phyloP scores from a whole-genome alignment of 495 filamentous ascomycete genomes.

The Podospora australis region DNA sequence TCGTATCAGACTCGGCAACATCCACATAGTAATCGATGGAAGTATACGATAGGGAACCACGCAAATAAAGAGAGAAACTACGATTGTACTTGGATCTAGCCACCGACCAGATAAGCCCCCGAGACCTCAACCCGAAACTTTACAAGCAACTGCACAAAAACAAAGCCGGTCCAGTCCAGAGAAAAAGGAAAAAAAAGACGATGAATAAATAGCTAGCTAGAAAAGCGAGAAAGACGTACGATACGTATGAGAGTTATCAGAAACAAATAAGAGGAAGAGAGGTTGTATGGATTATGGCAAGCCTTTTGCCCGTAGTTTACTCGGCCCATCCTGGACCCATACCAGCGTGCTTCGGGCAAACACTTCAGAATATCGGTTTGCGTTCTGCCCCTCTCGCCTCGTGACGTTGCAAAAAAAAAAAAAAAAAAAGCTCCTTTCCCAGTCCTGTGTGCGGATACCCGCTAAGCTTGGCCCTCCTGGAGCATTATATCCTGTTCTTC shows the following conservation, averaged over 20 bases:
- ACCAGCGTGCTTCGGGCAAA: neutral
- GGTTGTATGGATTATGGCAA: conserved; percentile 3
- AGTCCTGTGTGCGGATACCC: neutral
- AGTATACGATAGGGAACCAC: no score
- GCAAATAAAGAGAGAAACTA: neutral
- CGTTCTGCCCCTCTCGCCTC: conserved; percentile 2
- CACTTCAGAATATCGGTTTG: neutral
- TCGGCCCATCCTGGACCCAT: conserved; percentile 4
- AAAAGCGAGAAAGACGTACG: conserved; percentile 7
- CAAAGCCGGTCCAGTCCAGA: conserved; percentile 5
- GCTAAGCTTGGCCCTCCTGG: conserved; percentile 3
- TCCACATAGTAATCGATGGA: no score
- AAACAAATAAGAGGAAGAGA: conserved; percentile 8
- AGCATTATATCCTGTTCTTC: neutral
- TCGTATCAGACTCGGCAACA: no score
- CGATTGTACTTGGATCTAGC: neutral
- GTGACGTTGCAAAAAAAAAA: conserved; percentile 5
- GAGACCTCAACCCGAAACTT: neutral
- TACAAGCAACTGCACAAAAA: neutral
- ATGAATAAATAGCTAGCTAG: conserved; percentile 20
- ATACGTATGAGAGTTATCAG: conserved; percentile 14
- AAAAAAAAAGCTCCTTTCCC: conserved; percentile 1
- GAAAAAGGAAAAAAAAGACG: conserved; percentile 6
- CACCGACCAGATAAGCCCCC: neutral
- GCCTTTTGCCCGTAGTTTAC: neutral